phyloP scores from a whole-genome alignment of 371 early-diverging fungal genomes.

The Blakeslea trispora region DNA sequence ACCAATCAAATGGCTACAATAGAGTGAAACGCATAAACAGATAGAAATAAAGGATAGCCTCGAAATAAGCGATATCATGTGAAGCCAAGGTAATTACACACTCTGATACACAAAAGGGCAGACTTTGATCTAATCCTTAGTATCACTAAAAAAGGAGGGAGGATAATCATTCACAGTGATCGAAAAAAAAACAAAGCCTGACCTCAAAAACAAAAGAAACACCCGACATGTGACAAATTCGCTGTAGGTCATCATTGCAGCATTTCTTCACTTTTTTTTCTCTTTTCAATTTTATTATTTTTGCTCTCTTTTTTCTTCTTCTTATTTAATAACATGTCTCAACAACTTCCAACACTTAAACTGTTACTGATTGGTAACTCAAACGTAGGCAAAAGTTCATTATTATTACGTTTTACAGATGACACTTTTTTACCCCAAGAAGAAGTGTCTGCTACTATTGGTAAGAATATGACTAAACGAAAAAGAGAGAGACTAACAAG shows the following conservation, averaged over 20 bases:
- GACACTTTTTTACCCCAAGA: constrained; percentile 94
- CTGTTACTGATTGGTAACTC: constrained; percentile 98
- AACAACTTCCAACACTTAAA: constrained; percentile 80
- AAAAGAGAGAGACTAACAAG: not conserved
- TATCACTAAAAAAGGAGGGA: not conserved
- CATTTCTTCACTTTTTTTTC: not conserved
- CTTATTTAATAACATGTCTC: constrained; percentile 20
- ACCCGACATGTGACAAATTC: too few species aligned
- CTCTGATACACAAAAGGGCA: too few species aligned
- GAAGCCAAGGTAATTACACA: too few species aligned
- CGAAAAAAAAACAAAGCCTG: too few species aligned
- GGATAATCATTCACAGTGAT: too few species aligned
- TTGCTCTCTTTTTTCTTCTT: too few species aligned
- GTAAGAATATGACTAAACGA: constrained; percentile 42
- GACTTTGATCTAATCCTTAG: too few species aligned
- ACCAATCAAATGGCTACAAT: too few species aligned
- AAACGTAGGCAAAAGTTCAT: constrained; percentile 98
- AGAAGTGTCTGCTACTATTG: constrained; percentile 94
- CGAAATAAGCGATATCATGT: too few species aligned
- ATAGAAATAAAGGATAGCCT: too few species aligned
- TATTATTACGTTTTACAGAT: constrained; percentile 97
- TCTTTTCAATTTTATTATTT: constrained; percentile 7
- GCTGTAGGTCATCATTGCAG: not conserved
- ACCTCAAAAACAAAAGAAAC: not conserved
- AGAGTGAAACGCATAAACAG: too few species aligned